A percentile compares a stretch with the other conserved stretches of the same genome.
Conservation (phyloP, 805 yeast species). For the Candida saitoana region DNA sequence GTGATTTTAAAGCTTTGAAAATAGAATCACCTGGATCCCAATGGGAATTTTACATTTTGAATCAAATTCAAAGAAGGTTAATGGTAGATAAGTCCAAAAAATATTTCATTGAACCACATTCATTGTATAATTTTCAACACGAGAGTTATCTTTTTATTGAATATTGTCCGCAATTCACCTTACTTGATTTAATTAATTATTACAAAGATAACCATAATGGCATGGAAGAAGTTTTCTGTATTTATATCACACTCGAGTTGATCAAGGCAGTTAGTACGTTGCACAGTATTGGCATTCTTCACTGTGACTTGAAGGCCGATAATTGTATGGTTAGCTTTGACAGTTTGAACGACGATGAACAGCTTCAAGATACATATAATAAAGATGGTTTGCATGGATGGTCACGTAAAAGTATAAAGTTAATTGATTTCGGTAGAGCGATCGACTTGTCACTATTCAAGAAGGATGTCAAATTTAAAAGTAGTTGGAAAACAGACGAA, state of each 20-base stretch:
- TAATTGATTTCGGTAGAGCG: constrained; percentile 82
- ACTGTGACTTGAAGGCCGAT: constrained; percentile 83
- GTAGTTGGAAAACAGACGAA: constrained; percentile 57
- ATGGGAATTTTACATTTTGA: constrained; percentile 81
- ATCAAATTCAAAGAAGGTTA: constrained; percentile 47
- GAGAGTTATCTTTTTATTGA: constrained; percentile 67
- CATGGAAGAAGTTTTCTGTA: constrained; percentile 59
- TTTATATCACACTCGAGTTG: constrained; percentile 63
- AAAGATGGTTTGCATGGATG: constrained; percentile 41
- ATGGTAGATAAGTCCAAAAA: constrained; percentile 8
- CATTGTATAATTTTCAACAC: constrained; percentile 55
- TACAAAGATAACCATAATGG: constrained; percentile 23
- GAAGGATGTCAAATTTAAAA: constrained; percentile 45
- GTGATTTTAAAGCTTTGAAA: constrained; percentile 62
- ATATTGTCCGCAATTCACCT: constrained; percentile 65
- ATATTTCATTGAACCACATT: constrained; percentile 48
- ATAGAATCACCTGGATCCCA: constrained; percentile 63
- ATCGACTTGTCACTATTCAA: constrained; percentile 62
- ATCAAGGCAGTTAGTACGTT: constrained; percentile 54
- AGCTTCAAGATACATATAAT: constrained; percentile 20
- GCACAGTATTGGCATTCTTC: constrained; percentile 67
- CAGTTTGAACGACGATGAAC: constrained; percentile 10
- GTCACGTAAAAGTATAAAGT: constrained; percentile 49
- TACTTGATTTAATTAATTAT: constrained; percentile 61
- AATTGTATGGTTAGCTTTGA: constrained; percentile 72